Base-by-base conservation (phyloP, 805 yeast species). In the Yarrowia keelungensis region DNA sequence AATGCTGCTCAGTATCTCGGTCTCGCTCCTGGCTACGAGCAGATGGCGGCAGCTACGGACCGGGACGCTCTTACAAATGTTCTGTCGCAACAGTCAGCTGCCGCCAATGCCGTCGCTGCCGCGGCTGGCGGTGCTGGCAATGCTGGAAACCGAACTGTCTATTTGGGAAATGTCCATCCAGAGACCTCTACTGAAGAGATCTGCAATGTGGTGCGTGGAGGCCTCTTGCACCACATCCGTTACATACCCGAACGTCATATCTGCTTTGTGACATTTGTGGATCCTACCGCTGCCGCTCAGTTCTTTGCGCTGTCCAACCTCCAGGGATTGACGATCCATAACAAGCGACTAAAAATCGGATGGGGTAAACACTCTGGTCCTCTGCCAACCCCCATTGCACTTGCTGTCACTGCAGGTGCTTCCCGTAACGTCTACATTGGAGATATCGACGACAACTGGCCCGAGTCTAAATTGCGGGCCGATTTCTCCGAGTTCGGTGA, bases 321-420 rank as follows among this genome's bases (percentile, higher is more conserved):
- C 71, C 96, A 92, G 75, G 97, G 97, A 0, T 82, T 94, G 70
- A 86, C 92, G 19, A 89, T 94, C 70, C 97, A 91, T 76, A 89
- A 89, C 76, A 85, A 96, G 74, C 85, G 93, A 74, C 89, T 94
- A 72, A 91, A 91, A 77, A 92, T 94, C 69, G 97, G 98, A 22
- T 94, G 99, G 98, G 99, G 98, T 58, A 93, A 92, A 79, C 97
- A 94, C 76, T 88, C 97, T 7, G 98, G 98, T 11, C 92, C 97
- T 0, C 82, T 94, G 71, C 88, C 96, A 11, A 90, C 91, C 73
- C 92, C 97, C 2, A 84, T 94, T 69, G 89, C 93, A 8, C 81
- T 90, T 69, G 98, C 98, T 0, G 97, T 93, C 35, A 88, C 95
- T 26, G 89, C 91, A 71, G 98, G 98, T 49, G 98, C 98, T 0